Evolutionary conservation across 805 yeast species (phyloP).

Genomic region (Yamadazyma ubonensis): DNA sequence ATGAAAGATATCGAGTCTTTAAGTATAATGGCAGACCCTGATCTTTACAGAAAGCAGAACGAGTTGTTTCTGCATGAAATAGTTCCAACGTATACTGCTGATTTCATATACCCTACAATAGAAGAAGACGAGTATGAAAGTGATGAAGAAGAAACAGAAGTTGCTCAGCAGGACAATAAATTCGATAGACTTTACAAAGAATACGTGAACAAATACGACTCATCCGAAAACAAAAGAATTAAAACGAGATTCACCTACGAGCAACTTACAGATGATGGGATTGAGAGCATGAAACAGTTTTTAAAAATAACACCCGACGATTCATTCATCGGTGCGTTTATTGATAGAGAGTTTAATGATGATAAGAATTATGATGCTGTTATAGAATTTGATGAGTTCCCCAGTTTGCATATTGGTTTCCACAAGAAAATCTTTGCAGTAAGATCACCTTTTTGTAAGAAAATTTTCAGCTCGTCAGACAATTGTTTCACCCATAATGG

Average conservation of each 20-base stretch:
- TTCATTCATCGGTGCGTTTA: not conserved
- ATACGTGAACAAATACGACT: slow-evolving; percentile 19
- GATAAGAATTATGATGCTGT: slow-evolving; percentile 37
- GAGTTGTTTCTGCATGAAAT: slow-evolving; percentile 37
- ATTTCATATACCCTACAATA: slow-evolving; percentile 26
- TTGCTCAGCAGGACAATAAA: slow-evolving; percentile 11
- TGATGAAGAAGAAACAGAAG: slow-evolving; percentile 17
- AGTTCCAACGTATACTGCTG: slow-evolving; percentile 24
- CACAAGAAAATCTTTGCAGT: slow-evolving; percentile 32
- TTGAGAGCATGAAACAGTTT: not conserved
- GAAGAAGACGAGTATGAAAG: slow-evolving; percentile 17
- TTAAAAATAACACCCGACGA: slow-evolving; percentile 2
- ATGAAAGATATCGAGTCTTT: slow-evolving; percentile 52
- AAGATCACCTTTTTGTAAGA: slow-evolving; percentile 29
- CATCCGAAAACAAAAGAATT: slow-evolving; percentile 13
- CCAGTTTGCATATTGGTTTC: slow-evolving; percentile 31
- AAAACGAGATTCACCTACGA: slow-evolving; percentile 19
- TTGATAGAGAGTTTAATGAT: slow-evolving; percentile 2
- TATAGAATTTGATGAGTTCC: slow-evolving; percentile 24
- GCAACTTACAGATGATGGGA: slow-evolving; percentile 5
- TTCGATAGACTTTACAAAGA: slow-evolving; percentile 20
- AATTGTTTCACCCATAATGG: slow-evolving; percentile 25
- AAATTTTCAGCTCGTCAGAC: slow-evolving; percentile 20
- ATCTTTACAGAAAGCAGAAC: slow-evolving; percentile 37
- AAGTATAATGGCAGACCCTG: slow-evolving; percentile 45